A percentile compares a stretch with the other conserved stretches of the same genome.
Evolutionary conservation across 2,329 filamentous ascomycete species (phyloP).

Genomic region (Nothomitra cinnamomea): DNA sequence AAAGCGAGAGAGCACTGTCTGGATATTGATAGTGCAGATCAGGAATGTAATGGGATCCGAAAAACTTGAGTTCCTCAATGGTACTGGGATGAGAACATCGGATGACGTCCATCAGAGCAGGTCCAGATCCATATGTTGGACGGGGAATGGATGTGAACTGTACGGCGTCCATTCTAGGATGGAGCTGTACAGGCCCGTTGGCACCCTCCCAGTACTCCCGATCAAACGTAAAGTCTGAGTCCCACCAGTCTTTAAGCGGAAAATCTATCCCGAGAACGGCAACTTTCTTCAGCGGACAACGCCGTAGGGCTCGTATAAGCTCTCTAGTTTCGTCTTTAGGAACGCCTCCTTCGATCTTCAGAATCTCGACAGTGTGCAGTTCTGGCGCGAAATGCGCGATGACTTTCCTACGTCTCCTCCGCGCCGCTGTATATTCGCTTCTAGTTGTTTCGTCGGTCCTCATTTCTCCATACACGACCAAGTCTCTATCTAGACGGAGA

Average conservation of each 20-base stretch:
- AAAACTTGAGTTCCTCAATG: neutral
- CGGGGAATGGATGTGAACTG: neutral
- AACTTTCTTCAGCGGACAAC: constrained; percentile 4
- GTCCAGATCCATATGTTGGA: neutral
- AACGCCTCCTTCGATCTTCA: constrained; percentile 5
- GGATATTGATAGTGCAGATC: neutral
- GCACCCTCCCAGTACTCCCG: neutral
- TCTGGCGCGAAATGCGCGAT: constrained; percentile 3
- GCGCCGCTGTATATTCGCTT: neutral
- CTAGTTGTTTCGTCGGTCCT: neutral
- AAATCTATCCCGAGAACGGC: constrained; percentile 1
- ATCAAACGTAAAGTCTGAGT: no score
- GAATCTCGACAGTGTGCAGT: neutral
- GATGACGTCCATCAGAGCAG: neutral
- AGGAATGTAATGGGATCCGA: neutral
- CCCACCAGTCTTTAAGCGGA: neutral
- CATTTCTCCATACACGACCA: neutral
- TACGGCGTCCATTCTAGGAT: neutral
- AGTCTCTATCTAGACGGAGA: neutral
- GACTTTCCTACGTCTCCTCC: neutral
- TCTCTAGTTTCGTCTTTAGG: constrained; percentile 4
- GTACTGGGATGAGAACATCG: neutral
- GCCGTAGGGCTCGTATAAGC: neutral
- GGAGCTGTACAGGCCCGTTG: neutral
- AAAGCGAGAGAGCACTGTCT: neutral